A percentile compares a stretch with the other conserved stretches of the same genome.
Conservation (phyloP, 257 asterid species). For the Lantana camara region DNA sequence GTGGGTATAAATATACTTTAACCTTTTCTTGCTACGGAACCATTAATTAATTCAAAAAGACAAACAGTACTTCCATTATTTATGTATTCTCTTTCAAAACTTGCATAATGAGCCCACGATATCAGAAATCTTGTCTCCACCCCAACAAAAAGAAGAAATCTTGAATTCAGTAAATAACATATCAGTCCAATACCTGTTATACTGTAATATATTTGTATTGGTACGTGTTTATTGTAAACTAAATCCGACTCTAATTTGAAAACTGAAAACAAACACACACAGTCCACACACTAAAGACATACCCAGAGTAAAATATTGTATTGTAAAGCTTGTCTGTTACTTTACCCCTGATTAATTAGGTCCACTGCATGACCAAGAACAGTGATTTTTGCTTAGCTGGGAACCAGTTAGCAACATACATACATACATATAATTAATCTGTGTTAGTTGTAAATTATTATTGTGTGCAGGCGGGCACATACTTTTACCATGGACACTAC, state of each 20-base stretch:
- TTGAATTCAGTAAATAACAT: too few species aligned
- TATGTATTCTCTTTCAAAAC: too few species aligned
- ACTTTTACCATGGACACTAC: constrained; percentile 91
- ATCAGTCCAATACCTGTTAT: too few species aligned
- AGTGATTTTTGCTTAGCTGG: constrained; percentile 10
- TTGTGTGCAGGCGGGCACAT: constrained; percentile 76
- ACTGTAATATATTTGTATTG: too few species aligned
- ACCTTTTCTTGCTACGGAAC: too few species aligned
- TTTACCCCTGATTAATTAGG: neutral
- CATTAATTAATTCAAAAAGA: too few species aligned
- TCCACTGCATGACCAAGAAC: constrained; percentile 1
- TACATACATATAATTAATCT: too few species aligned
- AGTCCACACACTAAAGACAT: neutral
- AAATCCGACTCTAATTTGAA: neutral
- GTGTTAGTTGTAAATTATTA: neutral
- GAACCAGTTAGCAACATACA: neutral
- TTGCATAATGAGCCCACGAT: too few species aligned
- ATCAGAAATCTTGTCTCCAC: too few species aligned
- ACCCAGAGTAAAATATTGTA: neutral
- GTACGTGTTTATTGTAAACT: too few species aligned
- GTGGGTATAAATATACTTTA: constrained; percentile 28
- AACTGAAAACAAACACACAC: neutral
- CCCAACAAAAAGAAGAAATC: too few species aligned
- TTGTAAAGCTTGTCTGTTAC: neutral
- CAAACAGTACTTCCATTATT: too few species aligned